These are phyloP conservation scores for Suillus fuscotomentosus DNA, from an alignment of 768 basidiomycete species.

Conservation along the genomic window DNA sequence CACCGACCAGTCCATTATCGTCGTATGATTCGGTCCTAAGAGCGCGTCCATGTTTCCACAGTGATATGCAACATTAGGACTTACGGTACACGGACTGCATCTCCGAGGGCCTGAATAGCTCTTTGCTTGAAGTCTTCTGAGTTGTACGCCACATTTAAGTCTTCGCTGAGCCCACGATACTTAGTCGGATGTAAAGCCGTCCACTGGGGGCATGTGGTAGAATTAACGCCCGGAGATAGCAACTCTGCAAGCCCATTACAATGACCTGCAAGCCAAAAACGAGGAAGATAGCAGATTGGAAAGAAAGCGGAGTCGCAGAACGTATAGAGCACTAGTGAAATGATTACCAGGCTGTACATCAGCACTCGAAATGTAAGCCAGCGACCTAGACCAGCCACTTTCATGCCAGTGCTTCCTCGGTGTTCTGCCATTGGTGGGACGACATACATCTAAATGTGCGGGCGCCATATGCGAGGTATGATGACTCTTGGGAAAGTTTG, in stretches of 20 bases:
- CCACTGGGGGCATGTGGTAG: slow-evolving; percentile 30
- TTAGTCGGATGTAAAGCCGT: slow-evolving; percentile 24
- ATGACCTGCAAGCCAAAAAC: neutral
- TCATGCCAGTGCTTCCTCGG: neutral
- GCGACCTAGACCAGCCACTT: neutral
- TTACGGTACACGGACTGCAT: slow-evolving; percentile 38
- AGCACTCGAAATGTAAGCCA: neutral
- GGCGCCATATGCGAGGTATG: neutral
- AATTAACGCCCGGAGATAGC: slow-evolving; percentile 5
- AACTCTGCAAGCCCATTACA: neutral
- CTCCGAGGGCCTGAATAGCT: slow-evolving; percentile 30
- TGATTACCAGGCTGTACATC: neutral
- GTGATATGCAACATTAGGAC: slow-evolving; percentile 5
- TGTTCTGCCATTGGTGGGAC: neutral
- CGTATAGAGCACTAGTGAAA: neutral
- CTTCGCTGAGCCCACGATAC: slow-evolving; percentile 25
- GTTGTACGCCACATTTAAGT: slow-evolving; percentile 26
- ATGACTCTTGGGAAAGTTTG: neutral
- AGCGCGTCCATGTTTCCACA: neutral
- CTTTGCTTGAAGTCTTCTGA: slow-evolving; percentile 32
- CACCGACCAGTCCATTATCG: slow-evolving; percentile 40
- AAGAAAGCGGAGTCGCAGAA: neutral
- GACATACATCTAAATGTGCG: neutral
- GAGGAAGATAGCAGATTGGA: neutral
- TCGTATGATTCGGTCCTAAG: slow-evolving; percentile 47